phyloP scores from a whole-genome alignment of 805 yeast genomes.

The Cyberlindnera maclurae region DNA sequence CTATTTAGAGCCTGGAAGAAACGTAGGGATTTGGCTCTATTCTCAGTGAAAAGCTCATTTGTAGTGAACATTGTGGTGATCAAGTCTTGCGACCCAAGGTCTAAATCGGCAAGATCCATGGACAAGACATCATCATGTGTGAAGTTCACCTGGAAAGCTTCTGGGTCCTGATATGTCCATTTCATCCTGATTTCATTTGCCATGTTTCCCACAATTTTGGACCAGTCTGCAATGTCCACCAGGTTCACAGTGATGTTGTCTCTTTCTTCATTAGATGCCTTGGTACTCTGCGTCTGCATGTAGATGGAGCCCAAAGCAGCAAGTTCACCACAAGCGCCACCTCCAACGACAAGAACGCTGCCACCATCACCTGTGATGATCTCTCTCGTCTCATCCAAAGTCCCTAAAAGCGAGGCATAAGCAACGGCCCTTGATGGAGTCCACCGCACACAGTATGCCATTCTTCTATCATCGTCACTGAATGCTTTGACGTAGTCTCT shows the following conservation, averaged over 20 bases:
- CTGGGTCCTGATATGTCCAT: slow-evolving; percentile 45
- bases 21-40: slow-evolving; percentile 52
- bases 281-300: slow-evolving; percentile 24
- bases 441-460: slow-evolving; percentile 82
- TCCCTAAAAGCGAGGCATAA: slow-evolving; percentile 59
- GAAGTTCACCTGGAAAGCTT: slow-evolving; percentile 28
- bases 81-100: slow-evolving; percentile 33
- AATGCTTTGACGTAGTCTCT: slow-evolving; percentile 71
- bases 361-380: slow-evolving; percentile 27
- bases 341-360: slow-evolving; percentile 64
- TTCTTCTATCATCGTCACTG: slow-evolving; percentile 50
- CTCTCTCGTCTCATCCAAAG: slow-evolving; percentile 35
- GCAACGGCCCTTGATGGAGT: slow-evolving; percentile 76
- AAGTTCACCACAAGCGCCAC: slow-evolving; percentile 86
- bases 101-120: slow-evolving; percentile 15
- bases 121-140: slow-evolving; percentile 31
- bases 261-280: slow-evolving; percentile 10
- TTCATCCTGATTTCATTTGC: slow-evolving; percentile 35
- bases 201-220: slow-evolving; percentile 39
- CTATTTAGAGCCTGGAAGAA: slow-evolving; percentile 46
- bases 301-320: slow-evolving; percentile 55
- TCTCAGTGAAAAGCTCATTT: slow-evolving; percentile 73
- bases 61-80: slow-evolving; percentile 80
- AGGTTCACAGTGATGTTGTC: slow-evolving; percentile 40
- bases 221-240: slow-evolving; percentile 80